A percentile compares a stretch with the other conserved stretches of the same genome.
These are phyloP conservation scores for Maudiozyma saulgeensis DNA, from an alignment of 805 yeast genomes.

Conservation along the genomic window DNA sequence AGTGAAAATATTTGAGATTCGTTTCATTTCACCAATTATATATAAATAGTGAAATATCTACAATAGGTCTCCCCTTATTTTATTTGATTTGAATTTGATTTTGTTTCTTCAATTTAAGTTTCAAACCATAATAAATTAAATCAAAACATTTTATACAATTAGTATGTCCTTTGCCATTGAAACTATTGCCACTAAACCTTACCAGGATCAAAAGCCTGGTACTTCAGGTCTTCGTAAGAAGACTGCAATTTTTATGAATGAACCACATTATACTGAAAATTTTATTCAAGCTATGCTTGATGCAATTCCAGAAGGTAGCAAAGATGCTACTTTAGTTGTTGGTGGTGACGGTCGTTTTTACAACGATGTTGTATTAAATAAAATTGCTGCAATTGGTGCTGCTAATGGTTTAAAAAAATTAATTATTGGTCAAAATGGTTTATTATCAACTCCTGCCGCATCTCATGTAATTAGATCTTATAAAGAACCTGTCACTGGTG, in stretches of 20 bases:
- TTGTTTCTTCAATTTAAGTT: too few species aligned
- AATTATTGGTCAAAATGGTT: slow-evolving; percentile 79
- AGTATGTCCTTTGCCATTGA: slow-evolving; percentile 20
- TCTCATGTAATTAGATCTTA: slow-evolving; percentile 80
- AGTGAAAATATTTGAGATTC: too few species aligned
- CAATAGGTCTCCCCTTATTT: not conserved
- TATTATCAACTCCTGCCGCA: slow-evolving; percentile 92
- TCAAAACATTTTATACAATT: not conserved
- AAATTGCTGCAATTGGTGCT: slow-evolving; percentile 75
- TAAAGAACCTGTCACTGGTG: slow-evolving; percentile 65
- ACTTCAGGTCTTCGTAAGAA: slow-evolving; percentile 94
- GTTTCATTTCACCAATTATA: too few species aligned
- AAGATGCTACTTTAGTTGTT: slow-evolving; percentile 67
- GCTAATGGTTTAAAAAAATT: slow-evolving; percentile 85
- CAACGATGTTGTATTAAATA: slow-evolving; percentile 69
- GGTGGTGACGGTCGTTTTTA: slow-evolving; percentile 98
- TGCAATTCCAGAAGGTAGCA: slow-evolving; percentile 83
- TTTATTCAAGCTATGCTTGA: slow-evolving; percentile 79
- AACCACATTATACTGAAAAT: slow-evolving; percentile 78
- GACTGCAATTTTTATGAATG: slow-evolving; percentile 68
- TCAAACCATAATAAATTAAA: not conserved
- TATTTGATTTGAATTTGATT: too few species aligned
- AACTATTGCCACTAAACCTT: slow-evolving; percentile 58
- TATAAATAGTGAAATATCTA: not conserved
- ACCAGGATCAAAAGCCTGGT: slow-evolving; percentile 91